Base-by-base conservation (phyloP, 805 yeast genomes). In the Hanseniaspora pseudoguilliermondii region DNA sequence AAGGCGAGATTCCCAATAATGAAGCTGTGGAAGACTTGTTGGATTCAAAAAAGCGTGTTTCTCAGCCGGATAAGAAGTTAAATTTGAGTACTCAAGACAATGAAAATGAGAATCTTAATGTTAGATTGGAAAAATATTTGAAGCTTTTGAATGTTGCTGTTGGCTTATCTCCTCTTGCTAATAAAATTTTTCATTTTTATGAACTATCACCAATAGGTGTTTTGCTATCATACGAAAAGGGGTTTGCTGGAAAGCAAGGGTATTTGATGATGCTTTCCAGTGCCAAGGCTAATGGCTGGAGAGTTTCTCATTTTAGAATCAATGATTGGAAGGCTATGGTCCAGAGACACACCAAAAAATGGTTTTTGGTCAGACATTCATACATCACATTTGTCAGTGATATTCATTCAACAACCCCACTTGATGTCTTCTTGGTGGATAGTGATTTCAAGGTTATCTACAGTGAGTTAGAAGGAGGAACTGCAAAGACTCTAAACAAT, bases 341-440 rank as follows among this genome's bases (percentile, higher is more conserved):
- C 52, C 82, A 80, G 60, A 81, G 99, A 68, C 91, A 95, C 61
- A 83, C 95, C 0, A 83, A 82, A 42, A 93, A 93, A 68, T 93
- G 99, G 99, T 81, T 88, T 59, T 71, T 93, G 57, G 80, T 93
- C 2, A 77, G 97, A 57, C 84, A 82, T 64, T 84, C 95, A 1
- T 93, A 87, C 63, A 75, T 93, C 43, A 79, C 85, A 71, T 86
- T 86, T 65, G 96, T 89, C 0, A 82, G 95, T 3, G 90, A 86
- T 64, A 82, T 90, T 57, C 80, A 83, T 62, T 84, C 95, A 4
- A 86, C 97, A 0, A 81, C 88, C 0, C 95, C 96, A 0, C 73
- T 88, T 51, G 99, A 93, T 61, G 96, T 93, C 0, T 93, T 93
- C 62, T 63, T 91, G 42, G 86, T 91, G n/a, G 98, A 95, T 63